Evolutionary conservation across 176 grass and related monocot species (phyloP).

Genomic region (Eleusine coracana): DNA sequence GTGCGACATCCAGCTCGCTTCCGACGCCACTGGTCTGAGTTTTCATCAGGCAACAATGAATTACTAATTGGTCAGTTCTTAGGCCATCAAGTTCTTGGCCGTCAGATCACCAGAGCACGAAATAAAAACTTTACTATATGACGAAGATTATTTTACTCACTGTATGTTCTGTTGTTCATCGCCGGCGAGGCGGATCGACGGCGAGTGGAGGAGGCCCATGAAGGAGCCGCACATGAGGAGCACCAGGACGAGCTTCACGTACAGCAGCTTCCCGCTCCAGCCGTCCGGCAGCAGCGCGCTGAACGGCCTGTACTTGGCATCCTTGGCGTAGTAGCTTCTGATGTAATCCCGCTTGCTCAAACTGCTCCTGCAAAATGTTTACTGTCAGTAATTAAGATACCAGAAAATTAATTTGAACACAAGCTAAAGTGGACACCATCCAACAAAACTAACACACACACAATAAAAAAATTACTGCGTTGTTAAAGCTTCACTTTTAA

Average conservation of each 20-base stretch:
- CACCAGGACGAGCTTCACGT: slow-evolving; percentile 55
- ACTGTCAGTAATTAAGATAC: not conserved
- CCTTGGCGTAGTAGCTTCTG: slow-evolving; percentile 44
- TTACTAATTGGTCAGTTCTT: not conserved
- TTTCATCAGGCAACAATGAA: not conserved
- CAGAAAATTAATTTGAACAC: not conserved
- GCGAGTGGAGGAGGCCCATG: slow-evolving; percentile 56
- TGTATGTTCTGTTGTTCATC: slow-evolving; percentile 1
- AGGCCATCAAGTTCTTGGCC: not conserved
- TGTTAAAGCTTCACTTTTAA: not conserved
- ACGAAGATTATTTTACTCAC: slow-evolving; percentile 24
- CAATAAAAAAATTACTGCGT: not conserved
- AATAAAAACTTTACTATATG: not conserved
- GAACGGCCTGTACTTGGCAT: slow-evolving; percentile 43
- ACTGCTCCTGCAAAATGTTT: slow-evolving; percentile 25
- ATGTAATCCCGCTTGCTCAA: slow-evolving; percentile 41
- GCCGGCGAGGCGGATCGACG: slow-evolving; percentile 38
- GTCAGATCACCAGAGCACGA: not conserved
- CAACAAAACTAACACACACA: not conserved
- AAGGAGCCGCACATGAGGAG: slow-evolving; percentile 65
- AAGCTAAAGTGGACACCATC: not conserved
- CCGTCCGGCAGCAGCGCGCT: slow-evolving; percentile 37
- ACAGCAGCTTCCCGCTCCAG: slow-evolving; percentile 46
- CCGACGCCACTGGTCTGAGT: slow-evolving; percentile 17
- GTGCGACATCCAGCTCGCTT: slow-evolving; percentile 27